Evolutionary conservation across 306 rosid species (phyloP).

Genomic region (Gleditsia sinensis): DNA sequence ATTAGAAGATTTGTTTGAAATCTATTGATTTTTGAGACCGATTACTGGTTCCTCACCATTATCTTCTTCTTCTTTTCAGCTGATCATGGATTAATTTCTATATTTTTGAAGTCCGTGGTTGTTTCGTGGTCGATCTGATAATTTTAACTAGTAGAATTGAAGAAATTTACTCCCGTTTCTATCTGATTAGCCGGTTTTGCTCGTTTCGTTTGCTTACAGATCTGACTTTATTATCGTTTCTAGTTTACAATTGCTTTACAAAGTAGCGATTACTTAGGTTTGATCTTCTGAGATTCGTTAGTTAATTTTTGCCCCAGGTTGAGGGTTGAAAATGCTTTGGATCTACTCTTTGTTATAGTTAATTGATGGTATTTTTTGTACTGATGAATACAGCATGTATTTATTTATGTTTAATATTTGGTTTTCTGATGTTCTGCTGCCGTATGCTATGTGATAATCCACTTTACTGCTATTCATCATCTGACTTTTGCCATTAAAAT

Average conservation of each 20-base stretch:
- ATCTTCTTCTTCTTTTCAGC: neutral
- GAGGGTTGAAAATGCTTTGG: neutral
- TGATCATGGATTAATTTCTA: neutral
- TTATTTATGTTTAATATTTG: no score
- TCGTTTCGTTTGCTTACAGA: constrained; percentile 29
- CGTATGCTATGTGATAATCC: neutral
- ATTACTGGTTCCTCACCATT: neutral
- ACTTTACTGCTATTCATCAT: neutral
- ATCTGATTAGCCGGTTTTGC: neutral
- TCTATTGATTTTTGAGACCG: neutral
- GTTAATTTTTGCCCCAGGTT: neutral
- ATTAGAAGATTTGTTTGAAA: neutral
- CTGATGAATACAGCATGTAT: neutral
- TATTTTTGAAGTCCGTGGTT: neutral
- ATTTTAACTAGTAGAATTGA: neutral
- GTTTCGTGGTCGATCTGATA: constrained; percentile 36
- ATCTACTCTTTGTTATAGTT: neutral
- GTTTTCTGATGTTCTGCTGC: neutral
- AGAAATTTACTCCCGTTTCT: neutral
- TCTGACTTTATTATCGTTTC: constrained; percentile 21
- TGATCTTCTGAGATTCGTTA: neutral
- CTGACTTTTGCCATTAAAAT: neutral
- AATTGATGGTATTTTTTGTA: neutral
- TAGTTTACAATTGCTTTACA: constrained; percentile 17
- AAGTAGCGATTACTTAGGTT: neutral